phyloP scores from a whole-genome alignment of 163 green algal species.

The Scenedesmus sp. region DNA sequence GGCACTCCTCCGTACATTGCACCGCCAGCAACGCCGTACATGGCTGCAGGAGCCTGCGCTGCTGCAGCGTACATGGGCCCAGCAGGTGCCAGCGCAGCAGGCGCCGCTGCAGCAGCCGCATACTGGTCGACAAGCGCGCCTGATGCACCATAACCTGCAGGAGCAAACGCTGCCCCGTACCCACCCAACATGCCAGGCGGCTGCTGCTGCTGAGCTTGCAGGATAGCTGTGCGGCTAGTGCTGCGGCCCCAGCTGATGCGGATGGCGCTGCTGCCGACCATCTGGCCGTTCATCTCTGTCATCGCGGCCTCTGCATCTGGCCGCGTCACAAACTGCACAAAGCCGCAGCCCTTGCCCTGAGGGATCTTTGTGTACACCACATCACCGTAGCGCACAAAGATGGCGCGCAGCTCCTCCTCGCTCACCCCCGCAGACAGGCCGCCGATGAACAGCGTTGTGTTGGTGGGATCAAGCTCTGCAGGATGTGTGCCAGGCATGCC shows the following conservation, averaged over 20 bases:
- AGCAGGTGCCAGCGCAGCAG: background rate
- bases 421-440: slow-evolving; percentile 77
- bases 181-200: background rate
- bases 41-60: background rate
- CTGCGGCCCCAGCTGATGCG: slow-evolving; percentile 87
- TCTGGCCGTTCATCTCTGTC: slow-evolving; percentile 75
- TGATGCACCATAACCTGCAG: background rate
- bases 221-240: slow-evolving; percentile 45
- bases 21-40: background rate
- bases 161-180: background rate
- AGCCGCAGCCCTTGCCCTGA: slow-evolving; percentile 94
- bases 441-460: slow-evolving; percentile 94
- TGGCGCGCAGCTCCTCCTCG: slow-evolving; percentile 85
- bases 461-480: slow-evolving; percentile 82
- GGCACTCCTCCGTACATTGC: background rate
- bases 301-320: slow-evolving; percentile 83
- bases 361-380: slow-evolving; percentile 96
- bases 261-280: slow-evolving; percentile 73
- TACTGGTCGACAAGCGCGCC: slow-evolving; percentile 1
- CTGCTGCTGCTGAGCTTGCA: slow-evolving; percentile 3
- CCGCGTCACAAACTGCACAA: slow-evolving; percentile 92
- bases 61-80: background rate
- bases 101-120: background rate
- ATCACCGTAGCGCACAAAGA: slow-evolving; percentile 89
- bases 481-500: slow-evolving; percentile 52